These are phyloP conservation scores for Penicillium goetzii DNA, from an alignment of 495 filamentous ascomycete genomes.

Conservation along the genomic window DNA sequence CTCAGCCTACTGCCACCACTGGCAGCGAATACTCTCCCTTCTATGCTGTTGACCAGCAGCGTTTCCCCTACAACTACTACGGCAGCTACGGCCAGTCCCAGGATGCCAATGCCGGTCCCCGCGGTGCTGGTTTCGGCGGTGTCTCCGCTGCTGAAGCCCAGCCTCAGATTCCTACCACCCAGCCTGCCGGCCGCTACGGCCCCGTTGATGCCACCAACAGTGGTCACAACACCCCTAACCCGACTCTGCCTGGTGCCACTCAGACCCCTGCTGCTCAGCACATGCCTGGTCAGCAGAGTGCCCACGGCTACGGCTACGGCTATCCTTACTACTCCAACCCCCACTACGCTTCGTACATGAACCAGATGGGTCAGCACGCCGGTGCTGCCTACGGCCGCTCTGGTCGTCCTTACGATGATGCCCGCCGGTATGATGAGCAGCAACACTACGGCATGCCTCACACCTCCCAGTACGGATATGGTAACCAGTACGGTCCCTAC, in stretches of 20 bases:
- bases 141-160: conserved; percentile 71
- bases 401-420: conserved; percentile 61
- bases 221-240: conserved; percentile 88
- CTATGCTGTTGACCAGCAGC: conserved; percentile 82
- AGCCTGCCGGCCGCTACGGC: conserved; percentile 69
- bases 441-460: conserved; percentile 53
- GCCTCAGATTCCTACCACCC: conserved; percentile 74
- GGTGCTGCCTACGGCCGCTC: conserved; percentile 54
- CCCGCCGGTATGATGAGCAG: conserved; percentile 55
- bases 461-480: conserved; percentile 66
- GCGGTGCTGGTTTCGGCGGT: conserved; percentile 72
- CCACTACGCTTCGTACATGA: conserved; percentile 81
- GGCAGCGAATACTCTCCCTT: conserved; percentile 83
- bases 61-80: conserved; percentile 82
- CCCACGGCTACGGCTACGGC: conserved; percentile 64
- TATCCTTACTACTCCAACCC: conserved; percentile 82
- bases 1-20: conserved; percentile 59
- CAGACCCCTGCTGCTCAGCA: conserved; percentile 66
- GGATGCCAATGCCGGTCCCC: conserved; percentile 70
- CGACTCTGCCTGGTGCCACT: conserved; percentile 69
- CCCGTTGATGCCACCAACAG: conserved; percentile 77
- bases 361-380: conserved; percentile 56
- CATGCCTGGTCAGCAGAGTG: conserved; percentile 61
- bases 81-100: conserved; percentile 78
- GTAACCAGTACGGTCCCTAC: conserved; percentile 74